phyloP scores from a whole-genome alignment of 345 rosid species.

The Raphanus sativus region DNA sequence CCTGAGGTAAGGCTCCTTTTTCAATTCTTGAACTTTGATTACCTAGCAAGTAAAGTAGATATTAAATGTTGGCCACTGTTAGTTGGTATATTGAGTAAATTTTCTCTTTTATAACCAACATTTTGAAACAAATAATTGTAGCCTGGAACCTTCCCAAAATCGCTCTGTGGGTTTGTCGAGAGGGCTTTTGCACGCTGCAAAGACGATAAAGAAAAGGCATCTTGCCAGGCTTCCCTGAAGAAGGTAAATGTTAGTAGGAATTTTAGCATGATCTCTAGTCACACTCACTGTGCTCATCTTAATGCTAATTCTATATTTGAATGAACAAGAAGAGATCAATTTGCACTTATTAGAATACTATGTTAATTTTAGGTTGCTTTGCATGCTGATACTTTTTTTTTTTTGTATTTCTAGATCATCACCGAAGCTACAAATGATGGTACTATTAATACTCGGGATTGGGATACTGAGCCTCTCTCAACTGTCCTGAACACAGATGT shows the following conservation, averaged over 20 bases:
- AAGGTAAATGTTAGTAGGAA: conserved; percentile 50
- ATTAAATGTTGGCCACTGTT: conserved; percentile 4
- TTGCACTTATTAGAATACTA: neutral
- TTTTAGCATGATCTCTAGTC: conserved; percentile 20
- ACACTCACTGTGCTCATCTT: conserved; percentile 3
- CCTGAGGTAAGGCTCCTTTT: conserved; percentile 58
- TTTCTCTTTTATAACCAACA: conserved; percentile 3
- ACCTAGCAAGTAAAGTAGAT: conserved; percentile 27
- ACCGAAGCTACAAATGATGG: conserved; percentile 67
- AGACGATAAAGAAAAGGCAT: conserved; percentile 66
- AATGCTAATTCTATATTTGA: conserved; percentile 3
- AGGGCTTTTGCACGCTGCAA: conserved; percentile 83
- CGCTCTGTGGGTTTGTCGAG: conserved; percentile 82
- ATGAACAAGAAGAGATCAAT: conserved; percentile 7
- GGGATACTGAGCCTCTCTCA: conserved; percentile 87
- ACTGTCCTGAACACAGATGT: conserved; percentile 48
- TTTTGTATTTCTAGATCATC: conserved; percentile 55
- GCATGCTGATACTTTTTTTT: conserved; percentile 12
- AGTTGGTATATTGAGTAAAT: neutral
- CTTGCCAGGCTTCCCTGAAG: conserved; percentile 71
- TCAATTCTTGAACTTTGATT: conserved; percentile 10
- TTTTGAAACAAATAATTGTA: conserved; percentile 38
- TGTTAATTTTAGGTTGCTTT: neutral
- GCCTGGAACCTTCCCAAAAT: conserved; percentile 74
- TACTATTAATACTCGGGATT: conserved; percentile 66